Evolutionary conservation across 2,329 filamentous ascomycete species (phyloP).

Genomic region (Sarocladium brachiariae): DNA sequence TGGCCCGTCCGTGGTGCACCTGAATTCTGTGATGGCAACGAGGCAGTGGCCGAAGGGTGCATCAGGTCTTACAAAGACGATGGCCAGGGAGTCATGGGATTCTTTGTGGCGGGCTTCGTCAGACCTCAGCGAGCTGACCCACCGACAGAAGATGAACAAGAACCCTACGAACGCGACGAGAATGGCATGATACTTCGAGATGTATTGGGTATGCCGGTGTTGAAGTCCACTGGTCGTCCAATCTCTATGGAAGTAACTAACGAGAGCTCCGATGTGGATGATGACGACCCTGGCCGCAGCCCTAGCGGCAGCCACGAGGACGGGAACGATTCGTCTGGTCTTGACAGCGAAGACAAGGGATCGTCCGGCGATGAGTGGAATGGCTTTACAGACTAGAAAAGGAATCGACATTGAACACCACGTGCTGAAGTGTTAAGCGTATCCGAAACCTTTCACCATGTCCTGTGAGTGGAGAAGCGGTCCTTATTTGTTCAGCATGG

Average conservation of each 20-base stretch:
- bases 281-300: conserved; percentile 17
- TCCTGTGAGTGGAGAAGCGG: background rate
- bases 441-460: background rate
- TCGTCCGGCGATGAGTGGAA: conserved; percentile 22
- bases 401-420: background rate
- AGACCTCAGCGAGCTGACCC: conserved; percentile 15
- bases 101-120: conserved; percentile 88
- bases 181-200: conserved; percentile 44
- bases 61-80: conserved; percentile 78
- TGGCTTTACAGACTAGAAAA: conserved; percentile 26
- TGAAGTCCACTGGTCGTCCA: conserved; percentile 27
- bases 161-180: conserved; percentile 47
- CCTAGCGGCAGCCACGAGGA: conserved; percentile 14
- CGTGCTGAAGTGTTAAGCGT: background rate
- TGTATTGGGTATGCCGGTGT: conserved; percentile 27
- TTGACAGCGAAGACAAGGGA: conserved; percentile 13
- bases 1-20: conserved; percentile 64
- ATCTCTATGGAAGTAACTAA: conserved; percentile 15
- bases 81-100: conserved; percentile 81
- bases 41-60: conserved; percentile 62
- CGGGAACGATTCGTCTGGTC: conserved; percentile 1
- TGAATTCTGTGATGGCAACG: conserved; percentile 41
- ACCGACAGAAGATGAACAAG: conserved; percentile 26
- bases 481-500: background rate
- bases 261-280: conserved; percentile 20